phyloP scores from a whole-genome alignment of 805 yeast genomes.

The Metschnikowia shivogae region DNA sequence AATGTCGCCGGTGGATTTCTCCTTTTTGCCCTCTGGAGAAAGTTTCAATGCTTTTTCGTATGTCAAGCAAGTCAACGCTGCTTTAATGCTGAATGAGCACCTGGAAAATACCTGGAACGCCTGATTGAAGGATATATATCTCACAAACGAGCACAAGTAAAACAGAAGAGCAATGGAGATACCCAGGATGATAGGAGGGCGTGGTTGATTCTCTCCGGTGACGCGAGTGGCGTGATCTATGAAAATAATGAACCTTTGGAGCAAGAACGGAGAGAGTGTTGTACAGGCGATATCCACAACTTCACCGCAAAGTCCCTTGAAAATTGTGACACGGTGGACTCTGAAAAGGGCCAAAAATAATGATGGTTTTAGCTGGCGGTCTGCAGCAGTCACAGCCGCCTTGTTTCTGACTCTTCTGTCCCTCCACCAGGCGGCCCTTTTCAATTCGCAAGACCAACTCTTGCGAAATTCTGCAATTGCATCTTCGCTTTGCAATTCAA shows the following conservation, averaged over 20 bases:
- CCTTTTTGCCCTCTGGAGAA: slow-evolving; percentile 60
- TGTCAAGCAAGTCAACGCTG: slow-evolving; percentile 62
- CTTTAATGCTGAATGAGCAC: slow-evolving; percentile 18
- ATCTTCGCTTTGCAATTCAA: slow-evolving; percentile 14
- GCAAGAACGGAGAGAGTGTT: slow-evolving; percentile 27
- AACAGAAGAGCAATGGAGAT: slow-evolving; percentile 82
- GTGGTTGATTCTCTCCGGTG: neutral
- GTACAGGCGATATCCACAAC: slow-evolving; percentile 21
- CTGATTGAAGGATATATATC: slow-evolving; percentile 20
- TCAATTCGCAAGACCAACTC: slow-evolving; percentile 18
- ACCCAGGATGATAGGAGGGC: slow-evolving; percentile 48
- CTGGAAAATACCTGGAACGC: slow-evolving; percentile 14
- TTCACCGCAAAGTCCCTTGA: slow-evolving; percentile 16
- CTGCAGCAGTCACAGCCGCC: slow-evolving; percentile 10
- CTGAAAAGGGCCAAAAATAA: slow-evolving; percentile 18
- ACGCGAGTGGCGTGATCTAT: slow-evolving; percentile 15
- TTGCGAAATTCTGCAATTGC: slow-evolving; percentile 16
- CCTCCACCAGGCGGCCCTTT: slow-evolving; percentile 17
- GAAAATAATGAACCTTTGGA: slow-evolving; percentile 27
- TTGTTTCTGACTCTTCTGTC: slow-evolving; percentile 11
- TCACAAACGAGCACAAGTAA: slow-evolving; percentile 23
- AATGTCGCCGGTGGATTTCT: slow-evolving; percentile 71
- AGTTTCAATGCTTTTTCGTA: slow-evolving; percentile 67
- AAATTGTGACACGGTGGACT: slow-evolving; percentile 10
- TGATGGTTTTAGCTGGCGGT: slow-evolving; percentile 19